phyloP scores from a whole-genome alignment of 257 asterid species.

The Penstemon eatonii region DNA sequence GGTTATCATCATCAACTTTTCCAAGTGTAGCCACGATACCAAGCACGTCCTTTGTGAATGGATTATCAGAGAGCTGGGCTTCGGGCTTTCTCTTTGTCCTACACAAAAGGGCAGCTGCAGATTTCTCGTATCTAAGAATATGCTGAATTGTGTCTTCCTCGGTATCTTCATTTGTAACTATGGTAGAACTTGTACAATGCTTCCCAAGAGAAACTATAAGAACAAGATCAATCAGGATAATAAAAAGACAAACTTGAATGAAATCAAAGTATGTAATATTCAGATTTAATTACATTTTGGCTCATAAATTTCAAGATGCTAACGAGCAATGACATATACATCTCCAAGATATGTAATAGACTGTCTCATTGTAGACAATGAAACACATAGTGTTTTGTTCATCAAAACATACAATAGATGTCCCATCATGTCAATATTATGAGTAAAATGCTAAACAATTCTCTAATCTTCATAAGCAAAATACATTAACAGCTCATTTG shows the following conservation, averaged over 20 bases:
- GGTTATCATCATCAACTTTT: conserved; percentile 57
- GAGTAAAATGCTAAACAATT: too few relatives aligned
- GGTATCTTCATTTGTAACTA: conserved; percentile 32
- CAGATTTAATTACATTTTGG: conserved; percentile 15
- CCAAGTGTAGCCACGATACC: conserved; percentile 84
- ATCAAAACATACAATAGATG: too few relatives aligned
- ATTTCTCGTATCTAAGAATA: conserved; percentile 49
- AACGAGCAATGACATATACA: background rate
- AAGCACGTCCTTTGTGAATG: conserved; percentile 54
- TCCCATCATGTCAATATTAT: too few relatives aligned
- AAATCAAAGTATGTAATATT: background rate
- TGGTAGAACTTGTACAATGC: conserved; percentile 36
- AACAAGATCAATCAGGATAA: conserved; percentile 16
- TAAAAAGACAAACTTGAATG: conserved; percentile 10
- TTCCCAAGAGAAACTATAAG: conserved; percentile 65
- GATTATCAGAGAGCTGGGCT: conserved; percentile 42
- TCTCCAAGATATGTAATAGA: too few relatives aligned
- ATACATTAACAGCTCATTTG: too few relatives aligned
- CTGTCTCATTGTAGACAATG: too few relatives aligned
- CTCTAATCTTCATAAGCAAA: too few relatives aligned
- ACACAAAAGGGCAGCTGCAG: conserved; percentile 65
- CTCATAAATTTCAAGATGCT: conserved; percentile 13
- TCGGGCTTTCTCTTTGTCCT: conserved; percentile 46
- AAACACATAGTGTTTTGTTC: too few relatives aligned
- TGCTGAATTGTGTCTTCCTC: conserved; percentile 49